These are phyloP conservation scores for Salix viminalis DNA, from an alignment of 345 rosid species.

Conservation along the genomic window DNA sequence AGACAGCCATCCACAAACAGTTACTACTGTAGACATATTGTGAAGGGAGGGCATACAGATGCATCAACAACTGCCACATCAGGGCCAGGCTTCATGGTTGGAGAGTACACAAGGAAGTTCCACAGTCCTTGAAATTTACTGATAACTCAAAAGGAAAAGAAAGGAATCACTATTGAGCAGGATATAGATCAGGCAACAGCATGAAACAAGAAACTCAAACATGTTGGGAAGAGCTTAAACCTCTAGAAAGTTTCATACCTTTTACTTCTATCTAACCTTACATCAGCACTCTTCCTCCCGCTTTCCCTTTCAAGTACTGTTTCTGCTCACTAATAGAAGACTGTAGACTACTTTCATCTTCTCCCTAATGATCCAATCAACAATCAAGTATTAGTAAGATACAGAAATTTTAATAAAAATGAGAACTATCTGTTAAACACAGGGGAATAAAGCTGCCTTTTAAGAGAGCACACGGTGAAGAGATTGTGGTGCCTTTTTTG, in stretches of 20 bases:
- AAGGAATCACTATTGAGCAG: background rate
- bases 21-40: slow-evolving; percentile 15
- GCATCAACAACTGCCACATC: slow-evolving; percentile 29
- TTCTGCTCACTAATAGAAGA: slow-evolving; percentile 42
- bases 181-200: slow-evolving; percentile 14
- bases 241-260: slow-evolving; percentile 25
- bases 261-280: slow-evolving; percentile 39
- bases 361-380: slow-evolving; percentile 48
- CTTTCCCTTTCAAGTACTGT: slow-evolving; percentile 41
- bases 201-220: slow-evolving; percentile 5
- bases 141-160: slow-evolving; percentile 19
- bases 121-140: slow-evolving; percentile 57
- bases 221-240: slow-evolving; percentile 4
- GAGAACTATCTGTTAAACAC: background rate
- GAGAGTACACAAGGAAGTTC: slow-evolving; percentile 44
- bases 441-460: background rate
- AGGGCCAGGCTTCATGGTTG: slow-evolving; percentile 37
- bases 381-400: slow-evolving; percentile 10
- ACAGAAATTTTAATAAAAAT: slow-evolving; percentile 1
- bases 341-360: slow-evolving; percentile 40
- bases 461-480: background rate
- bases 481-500: background rate
- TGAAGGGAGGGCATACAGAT: slow-evolving; percentile 29
- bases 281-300: slow-evolving; percentile 27
- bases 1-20: slow-evolving; percentile 5